These are phyloP conservation scores for Ogataea salicorniae DNA, from an alignment of 805 yeast genomes.

Conservation along the genomic window DNA sequence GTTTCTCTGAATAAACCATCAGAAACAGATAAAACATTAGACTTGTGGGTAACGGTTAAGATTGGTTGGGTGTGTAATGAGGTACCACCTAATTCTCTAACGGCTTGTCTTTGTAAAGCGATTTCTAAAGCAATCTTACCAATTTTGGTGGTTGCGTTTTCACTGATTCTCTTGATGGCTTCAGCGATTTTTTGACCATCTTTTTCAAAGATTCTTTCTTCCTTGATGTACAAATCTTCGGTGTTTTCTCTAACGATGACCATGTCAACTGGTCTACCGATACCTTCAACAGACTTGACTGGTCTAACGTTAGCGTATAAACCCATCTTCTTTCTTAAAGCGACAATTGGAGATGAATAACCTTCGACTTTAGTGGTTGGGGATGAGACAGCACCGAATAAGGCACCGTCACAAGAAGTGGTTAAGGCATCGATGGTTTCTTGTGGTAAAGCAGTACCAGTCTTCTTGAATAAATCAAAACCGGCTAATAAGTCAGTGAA, in stretches of 20 bases:
- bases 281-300: conserved; percentile 84
- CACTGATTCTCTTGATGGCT: conserved; percentile 95
- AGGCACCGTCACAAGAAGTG: conserved; percentile 89
- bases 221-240: conserved; percentile 94
- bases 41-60: conserved; percentile 92
- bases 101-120: conserved; percentile 83
- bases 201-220: conserved; percentile 69
- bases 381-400: conserved; percentile 95
- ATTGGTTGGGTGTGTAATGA: conserved; percentile 52
- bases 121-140: conserved; percentile 90
- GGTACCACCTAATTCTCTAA: conserved; percentile 59
- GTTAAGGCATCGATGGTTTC: conserved; percentile 77
- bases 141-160: conserved; percentile 77
- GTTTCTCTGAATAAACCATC: conserved; percentile 97
- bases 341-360: conserved; percentile 97
- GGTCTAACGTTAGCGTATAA: conserved; percentile 97
- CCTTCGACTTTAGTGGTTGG: conserved; percentile 94
- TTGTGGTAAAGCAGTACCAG: conserved; percentile 96
- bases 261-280: conserved; percentile 90
- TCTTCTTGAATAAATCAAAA: conserved; percentile 84
- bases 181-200: conserved; percentile 93
- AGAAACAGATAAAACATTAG: conserved; percentile 85
- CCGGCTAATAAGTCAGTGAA: conserved; percentile 92
- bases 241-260: conserved; percentile 98
- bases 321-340: conserved; percentile 93